phyloP scores from a whole-genome alignment of 305 asterid species.

The Euphrasia arctica region DNA sequence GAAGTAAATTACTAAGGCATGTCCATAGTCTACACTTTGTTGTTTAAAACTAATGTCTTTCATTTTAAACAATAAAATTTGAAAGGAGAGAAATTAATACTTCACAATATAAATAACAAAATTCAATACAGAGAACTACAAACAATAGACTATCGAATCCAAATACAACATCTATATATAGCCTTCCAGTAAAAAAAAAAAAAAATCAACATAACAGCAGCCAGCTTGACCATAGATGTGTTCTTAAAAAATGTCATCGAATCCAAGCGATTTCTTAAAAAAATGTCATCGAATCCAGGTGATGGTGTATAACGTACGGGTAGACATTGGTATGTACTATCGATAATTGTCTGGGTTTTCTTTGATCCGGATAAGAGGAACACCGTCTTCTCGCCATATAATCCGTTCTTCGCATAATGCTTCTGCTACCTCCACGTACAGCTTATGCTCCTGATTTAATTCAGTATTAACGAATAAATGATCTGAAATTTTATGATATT shows the following conservation, averaged over 20 bases:
- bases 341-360: slow-evolving; percentile 39
- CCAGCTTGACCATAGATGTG: too few relatives aligned
- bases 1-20: too few relatives aligned
- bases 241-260: not conserved
- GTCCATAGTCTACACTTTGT: too few relatives aligned
- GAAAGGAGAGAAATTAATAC: too few relatives aligned
- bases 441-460: slow-evolving; percentile 49
- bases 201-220: too few relatives aligned
- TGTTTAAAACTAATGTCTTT: too few relatives aligned
- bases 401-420: slow-evolving; percentile 67
- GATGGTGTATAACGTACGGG: not conserved
- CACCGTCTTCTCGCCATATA: slow-evolving; percentile 71
- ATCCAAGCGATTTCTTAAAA: not conserved
- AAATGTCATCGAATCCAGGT: not conserved
- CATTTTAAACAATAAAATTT: too few relatives aligned
- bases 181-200: not conserved
- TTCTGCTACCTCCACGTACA: slow-evolving; percentile 47
- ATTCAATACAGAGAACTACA: not conserved
- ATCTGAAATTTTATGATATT: not conserved
- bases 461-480: not conserved
- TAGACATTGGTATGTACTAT: not conserved
- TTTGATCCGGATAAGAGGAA: slow-evolving; percentile 57
- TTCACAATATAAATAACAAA: too few relatives aligned
- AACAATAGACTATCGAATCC: not conserved
- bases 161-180: not conserved